Percentiles rank a stretch among this genome's conserved stretches.
phyloP scores from a whole-genome alignment of 1,139 yeast genomes.

The Diutina rugosa region DNA sequence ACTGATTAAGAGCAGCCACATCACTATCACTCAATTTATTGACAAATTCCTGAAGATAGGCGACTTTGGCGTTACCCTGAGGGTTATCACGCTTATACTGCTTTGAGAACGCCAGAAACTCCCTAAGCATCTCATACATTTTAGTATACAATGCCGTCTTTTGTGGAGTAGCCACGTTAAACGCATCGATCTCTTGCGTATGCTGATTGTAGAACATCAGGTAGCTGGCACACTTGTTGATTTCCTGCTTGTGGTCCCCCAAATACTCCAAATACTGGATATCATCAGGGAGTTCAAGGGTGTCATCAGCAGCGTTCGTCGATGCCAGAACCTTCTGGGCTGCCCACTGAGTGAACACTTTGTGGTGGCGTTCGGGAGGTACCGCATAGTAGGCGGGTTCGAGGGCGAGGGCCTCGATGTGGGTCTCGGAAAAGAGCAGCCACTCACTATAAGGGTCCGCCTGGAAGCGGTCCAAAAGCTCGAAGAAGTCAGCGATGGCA shows the following conservation, averaged over 20 bases:
- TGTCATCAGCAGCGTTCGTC: not conserved
- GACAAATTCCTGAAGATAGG: not conserved
- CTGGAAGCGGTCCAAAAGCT: constrained; percentile 13
- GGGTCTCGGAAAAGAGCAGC: constrained; percentile 26
- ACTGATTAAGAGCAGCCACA: not conserved
- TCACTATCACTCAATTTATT: not conserved
- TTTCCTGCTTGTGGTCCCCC: not conserved
- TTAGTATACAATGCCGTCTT: not conserved
- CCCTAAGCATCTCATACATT: not conserved
- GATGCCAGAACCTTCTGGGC: too few species aligned
- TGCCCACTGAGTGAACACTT: constrained; percentile 20
- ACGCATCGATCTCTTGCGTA: not conserved
- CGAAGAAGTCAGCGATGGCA: constrained; percentile 8
- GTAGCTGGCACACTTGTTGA: not conserved
- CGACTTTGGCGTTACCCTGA: not conserved
- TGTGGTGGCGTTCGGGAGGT: constrained; percentile 11
- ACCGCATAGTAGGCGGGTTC: constrained; percentile 20
- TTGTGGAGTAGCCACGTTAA: not conserved
- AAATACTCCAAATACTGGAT: not conserved
- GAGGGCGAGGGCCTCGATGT: constrained; percentile 16
- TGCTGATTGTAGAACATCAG: not conserved
- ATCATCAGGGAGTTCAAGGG: not conserved
- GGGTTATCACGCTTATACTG: not conserved
- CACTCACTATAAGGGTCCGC: constrained; percentile 11
- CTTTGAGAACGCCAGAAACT: not conserved